These are phyloP conservation scores for Fraxinus greggii DNA, from an alignment of 305 asterid species.

Conservation along the genomic window DNA sequence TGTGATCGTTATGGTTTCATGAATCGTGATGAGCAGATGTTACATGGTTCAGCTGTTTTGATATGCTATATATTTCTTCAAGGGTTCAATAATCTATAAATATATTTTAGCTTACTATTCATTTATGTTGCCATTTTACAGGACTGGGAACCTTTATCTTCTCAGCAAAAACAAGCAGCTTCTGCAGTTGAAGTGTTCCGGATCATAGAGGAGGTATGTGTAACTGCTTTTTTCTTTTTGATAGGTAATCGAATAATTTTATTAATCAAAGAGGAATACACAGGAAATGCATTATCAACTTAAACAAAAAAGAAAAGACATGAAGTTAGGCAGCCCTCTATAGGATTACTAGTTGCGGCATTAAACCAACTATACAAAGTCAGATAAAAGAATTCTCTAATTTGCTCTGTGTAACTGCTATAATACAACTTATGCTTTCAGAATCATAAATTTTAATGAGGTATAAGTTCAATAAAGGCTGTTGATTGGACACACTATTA, in stretches of 20 bases:
- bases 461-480: conserved; percentile 4
- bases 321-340: no score
- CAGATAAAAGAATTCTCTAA: no score
- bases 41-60: background rate
- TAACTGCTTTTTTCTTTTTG: no score
- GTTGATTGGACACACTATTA: conserved; percentile 9
- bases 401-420: conserved; percentile 14
- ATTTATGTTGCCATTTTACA: conserved; percentile 36
- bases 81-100: background rate
- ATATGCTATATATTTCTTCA: background rate
- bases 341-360: no score
- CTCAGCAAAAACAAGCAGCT: conserved; percentile 89
- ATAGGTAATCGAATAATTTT: no score
- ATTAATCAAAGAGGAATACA: no score
- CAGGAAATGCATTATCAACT: no score
- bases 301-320: no score
- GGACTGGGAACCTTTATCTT: conserved; percentile 92
- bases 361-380: no score
- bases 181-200: conserved; percentile 98
- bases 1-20: background rate
- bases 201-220: conserved; percentile 88
- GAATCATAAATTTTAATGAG: background rate
- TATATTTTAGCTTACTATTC: background rate
- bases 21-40: background rate
- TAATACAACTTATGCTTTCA: conserved; percentile 9